Evolutionary conservation across 164 flowering plant species (phyloP), one percentile per base, ranked within the genome.

Genomic region (Macadamia integrifolia): DNA sequence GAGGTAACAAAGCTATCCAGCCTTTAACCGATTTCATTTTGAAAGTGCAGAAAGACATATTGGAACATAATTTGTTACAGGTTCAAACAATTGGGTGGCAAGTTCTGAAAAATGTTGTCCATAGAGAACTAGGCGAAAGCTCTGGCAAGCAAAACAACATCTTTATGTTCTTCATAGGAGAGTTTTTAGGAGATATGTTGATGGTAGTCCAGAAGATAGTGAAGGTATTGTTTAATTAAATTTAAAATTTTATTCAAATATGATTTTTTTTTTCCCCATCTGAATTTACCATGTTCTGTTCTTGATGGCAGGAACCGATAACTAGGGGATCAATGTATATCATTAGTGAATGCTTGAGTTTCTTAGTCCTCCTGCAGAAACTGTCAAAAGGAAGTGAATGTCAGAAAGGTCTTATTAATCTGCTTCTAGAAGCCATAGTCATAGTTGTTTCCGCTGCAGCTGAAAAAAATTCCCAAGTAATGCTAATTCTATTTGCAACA

Each of bases 11-110:
- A 11, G 44, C 28, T 23, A 59, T 56, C 53, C 62, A 35, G 30
- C 29, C 48, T n/a, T 15, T 18, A 13, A 58, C n/a, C 15, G 10
- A 3, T 17, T 50, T 3, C 72, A 55, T 60, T 62, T 50, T 31
- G 43, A 10, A 14, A 55, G 44, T 42, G 42, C 15, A 48, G 14
- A 60, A 70, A 29, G 50, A 65, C 10, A 60, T 46, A 44, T 15
- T 64, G 59, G 15, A 61, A 58, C 18, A 6, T 61, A 71, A 10
- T 23, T 64, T 14, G 63, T 30, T 46, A 42, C 83, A 95, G 99
- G 92, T 92, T 76, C 93, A 81, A 76, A 80, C 82, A 53, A 79
- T 85, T 74, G 92, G 84, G 2, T 81, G 90, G 82, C 91, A 86
- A 79, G 87, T 86, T 58, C 76, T 92, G 31, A 88, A 85, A 80